Conservation (phyloP, 2,329 filamentous ascomycete species). For the Moelleriella libera region DNA sequence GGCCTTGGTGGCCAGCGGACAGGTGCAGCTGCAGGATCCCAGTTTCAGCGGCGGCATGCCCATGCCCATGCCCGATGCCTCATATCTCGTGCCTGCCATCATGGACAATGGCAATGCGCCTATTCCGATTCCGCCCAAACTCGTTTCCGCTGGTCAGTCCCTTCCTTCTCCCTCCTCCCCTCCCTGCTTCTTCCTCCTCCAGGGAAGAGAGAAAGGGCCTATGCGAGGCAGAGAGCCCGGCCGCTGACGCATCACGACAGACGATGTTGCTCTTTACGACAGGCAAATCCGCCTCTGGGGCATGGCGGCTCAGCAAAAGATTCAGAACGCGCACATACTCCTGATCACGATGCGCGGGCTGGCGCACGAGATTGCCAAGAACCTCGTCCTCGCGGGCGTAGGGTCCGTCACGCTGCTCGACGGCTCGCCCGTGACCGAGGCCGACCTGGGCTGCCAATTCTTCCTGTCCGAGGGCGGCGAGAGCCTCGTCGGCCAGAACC, state of each 20-base stretch:
- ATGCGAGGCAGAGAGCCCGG: background rate
- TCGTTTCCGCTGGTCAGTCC: slow-evolving; percentile 20
- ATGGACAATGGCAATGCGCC: slow-evolving; percentile 13
- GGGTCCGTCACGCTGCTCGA: slow-evolving; percentile 83
- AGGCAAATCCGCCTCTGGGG: slow-evolving; percentile 96
- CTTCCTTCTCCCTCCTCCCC: background rate
- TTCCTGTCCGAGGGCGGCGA: slow-evolving; percentile 52
- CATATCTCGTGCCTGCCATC: slow-evolving; percentile 17
- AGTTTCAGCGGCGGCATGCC: slow-evolving; percentile 11
- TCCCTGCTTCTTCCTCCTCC: background rate
- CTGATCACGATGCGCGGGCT: slow-evolving; percentile 79
- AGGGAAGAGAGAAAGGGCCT: background rate
- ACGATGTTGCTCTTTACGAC: slow-evolving; percentile 95
- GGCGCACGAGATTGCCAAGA: slow-evolving; percentile 92
- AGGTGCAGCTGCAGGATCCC: slow-evolving; percentile 12
- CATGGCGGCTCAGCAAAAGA: slow-evolving; percentile 84
- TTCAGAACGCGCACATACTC: slow-evolving; percentile 79
- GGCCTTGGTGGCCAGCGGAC: slow-evolving; percentile 9
- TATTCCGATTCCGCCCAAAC: slow-evolving; percentile 8
- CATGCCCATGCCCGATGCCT: slow-evolving; percentile 13
- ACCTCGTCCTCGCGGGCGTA: slow-evolving; percentile 86
- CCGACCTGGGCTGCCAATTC: slow-evolving; percentile 73
- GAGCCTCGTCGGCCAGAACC: slow-evolving; percentile 62
- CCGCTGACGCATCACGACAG: slow-evolving; percentile 24
- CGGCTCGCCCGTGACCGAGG: slow-evolving; percentile 56